A percentile compares a stretch with the other conserved stretches of the same genome.
Conservation (phyloP, 352 stramenopile genomes). For the Phytophthora fragariaefolia region DNA sequence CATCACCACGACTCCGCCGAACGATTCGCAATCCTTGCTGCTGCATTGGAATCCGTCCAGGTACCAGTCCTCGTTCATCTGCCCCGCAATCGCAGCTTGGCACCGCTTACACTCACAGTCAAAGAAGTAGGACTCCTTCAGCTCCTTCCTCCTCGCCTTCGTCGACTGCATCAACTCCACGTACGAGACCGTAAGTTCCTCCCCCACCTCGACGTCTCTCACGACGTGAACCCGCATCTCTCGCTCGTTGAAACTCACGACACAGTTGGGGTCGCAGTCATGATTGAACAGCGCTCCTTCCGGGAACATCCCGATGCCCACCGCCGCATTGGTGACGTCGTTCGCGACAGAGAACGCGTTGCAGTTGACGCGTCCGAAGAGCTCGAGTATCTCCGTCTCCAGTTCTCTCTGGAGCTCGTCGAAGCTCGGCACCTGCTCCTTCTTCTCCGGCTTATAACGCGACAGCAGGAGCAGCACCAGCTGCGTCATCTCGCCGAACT, state of each 20-base stretch:
- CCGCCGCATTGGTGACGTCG: constrained; percentile 44
- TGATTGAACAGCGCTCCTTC: constrained; percentile 79
- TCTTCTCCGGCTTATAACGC: constrained; percentile 48
- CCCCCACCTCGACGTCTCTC: constrained; percentile 39
- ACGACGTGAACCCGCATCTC: constrained; percentile 61
- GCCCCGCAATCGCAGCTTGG: constrained; percentile 2
- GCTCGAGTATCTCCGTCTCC: constrained; percentile 43
- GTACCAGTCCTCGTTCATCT: constrained; percentile 44
- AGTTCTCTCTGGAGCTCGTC: constrained; percentile 41
- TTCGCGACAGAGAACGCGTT: constrained; percentile 81
- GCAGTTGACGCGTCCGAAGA: constrained; percentile 82
- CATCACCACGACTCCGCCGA: constrained; percentile 21
- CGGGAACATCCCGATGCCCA: constrained; percentile 73
- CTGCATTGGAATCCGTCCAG: constrained; percentile 46
- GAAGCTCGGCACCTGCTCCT: constrained; percentile 14
- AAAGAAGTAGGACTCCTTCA: constrained; percentile 78
- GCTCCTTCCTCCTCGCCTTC: constrained; percentile 31
- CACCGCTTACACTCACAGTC: constrained; percentile 57
- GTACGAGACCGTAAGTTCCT: constrained; percentile 82
- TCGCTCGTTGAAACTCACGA: constrained; percentile 63
- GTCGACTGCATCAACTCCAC: constrained; percentile 69
- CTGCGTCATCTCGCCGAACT: constrained; percentile 68
- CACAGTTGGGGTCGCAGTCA: constrained; percentile 74
- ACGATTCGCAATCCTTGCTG: constrained; percentile 18
- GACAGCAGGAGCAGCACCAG: constrained; percentile 63